phyloP scores from a whole-genome alignment of 345 rosid species.

The Linum trigynum region DNA sequence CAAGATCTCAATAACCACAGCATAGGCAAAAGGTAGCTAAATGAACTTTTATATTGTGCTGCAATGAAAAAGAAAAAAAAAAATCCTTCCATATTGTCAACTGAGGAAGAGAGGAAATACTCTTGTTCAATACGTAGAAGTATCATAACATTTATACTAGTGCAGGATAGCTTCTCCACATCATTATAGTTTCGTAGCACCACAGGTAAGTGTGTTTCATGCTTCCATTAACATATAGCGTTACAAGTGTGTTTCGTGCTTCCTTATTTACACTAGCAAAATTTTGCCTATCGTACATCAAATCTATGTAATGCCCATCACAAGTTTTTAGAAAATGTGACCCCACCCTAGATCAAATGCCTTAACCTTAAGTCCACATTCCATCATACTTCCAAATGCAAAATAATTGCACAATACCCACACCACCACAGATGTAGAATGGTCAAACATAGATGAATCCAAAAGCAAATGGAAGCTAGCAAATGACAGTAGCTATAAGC shows the following conservation, averaged over 20 bases:
- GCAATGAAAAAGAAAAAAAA: no score
- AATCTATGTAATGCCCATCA: no score
- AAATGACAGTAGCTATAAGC: not conserved
- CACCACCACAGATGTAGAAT: not conserved
- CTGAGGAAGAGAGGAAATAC: not conserved
- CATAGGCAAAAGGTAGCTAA: not conserved
- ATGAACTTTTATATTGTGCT: not conserved
- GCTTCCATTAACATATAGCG: not conserved
- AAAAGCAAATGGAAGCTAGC: slow-evolving; percentile 2
- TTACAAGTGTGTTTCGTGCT: not conserved
- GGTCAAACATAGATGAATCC: no score
- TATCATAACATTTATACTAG: no score
- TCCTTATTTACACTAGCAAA: not conserved
- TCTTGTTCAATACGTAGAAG: not conserved
- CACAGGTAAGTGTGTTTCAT: not conserved
- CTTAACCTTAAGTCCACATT: no score
- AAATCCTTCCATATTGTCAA: no score
- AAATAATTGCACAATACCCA: not conserved
- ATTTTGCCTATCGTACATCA: no score
- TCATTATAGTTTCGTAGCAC: not conserved
- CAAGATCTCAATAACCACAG: not conserved
- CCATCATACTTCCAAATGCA: not conserved
- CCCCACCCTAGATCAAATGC: no score
- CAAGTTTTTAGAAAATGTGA: no score
- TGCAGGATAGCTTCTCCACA: not conserved